phyloP scores from a whole-genome alignment of 441 rosid genomes.

The Daphne laureola region DNA sequence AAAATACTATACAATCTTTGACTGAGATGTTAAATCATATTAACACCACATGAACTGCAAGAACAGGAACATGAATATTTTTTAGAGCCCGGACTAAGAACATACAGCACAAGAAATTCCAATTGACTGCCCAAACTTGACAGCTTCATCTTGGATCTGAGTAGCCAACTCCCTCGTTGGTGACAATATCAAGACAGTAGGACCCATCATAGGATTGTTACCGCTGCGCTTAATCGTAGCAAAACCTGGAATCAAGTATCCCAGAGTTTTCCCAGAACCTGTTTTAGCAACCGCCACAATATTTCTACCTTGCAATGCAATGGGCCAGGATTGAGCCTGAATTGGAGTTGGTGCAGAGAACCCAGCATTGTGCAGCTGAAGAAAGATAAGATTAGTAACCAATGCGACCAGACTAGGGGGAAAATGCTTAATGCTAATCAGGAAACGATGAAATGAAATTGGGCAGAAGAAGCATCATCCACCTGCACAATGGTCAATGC shows the following conservation, averaged over 20 bases:
- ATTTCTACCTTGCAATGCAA: constrained; percentile 86
- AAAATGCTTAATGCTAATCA: constrained; percentile 31
- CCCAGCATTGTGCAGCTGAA: constrained; percentile 89
- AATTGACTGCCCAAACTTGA: constrained; percentile 87
- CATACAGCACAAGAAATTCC: constrained; percentile 85
- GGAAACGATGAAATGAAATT: constrained; percentile 37
- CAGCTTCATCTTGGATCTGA: constrained; percentile 91
- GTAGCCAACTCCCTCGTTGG: constrained; percentile 99
- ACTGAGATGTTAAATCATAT: not conserved
- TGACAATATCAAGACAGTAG: constrained; percentile 86
- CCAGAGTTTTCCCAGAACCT: constrained; percentile 97
- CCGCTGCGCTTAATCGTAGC: constrained; percentile 63
- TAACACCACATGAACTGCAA: not conserved
- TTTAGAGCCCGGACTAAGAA: not conserved
- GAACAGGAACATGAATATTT: not conserved
- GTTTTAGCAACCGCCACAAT: constrained; percentile 98
- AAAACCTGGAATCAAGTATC: constrained; percentile 87
- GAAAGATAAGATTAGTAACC: constrained; percentile 47
- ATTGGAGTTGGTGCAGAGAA: constrained; percentile 96
- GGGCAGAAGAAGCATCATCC: constrained; percentile 98
- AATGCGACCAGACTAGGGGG: constrained; percentile 50
- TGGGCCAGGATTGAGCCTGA: constrained; percentile 99
- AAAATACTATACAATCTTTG: not conserved
- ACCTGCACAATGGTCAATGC: constrained; percentile 69
- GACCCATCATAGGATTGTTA: constrained; percentile 76